These are phyloP conservation scores for Scleroderma citrinum DNA, from an alignment of 768 basidiomycete genomes.

Conservation along the genomic window DNA sequence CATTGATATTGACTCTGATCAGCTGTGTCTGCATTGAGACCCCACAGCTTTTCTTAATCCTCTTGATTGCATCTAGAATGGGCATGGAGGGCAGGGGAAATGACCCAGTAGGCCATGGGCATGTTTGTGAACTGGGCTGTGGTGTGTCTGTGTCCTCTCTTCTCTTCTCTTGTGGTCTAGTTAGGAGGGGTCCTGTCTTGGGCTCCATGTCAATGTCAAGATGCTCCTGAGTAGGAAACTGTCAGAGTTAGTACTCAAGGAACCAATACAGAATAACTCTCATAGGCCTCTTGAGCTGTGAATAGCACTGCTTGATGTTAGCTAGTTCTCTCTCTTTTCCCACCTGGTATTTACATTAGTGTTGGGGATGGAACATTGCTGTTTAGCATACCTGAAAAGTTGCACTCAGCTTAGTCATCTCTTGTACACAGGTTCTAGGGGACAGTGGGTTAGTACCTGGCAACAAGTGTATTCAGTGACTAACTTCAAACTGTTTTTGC, in stretches of 20 bases:
- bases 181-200: too few species aligned
- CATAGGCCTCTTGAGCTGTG: neutral
- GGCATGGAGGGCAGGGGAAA: neutral
- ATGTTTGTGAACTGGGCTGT: neutral
- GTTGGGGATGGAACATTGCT: neutral
- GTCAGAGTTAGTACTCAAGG: neutral
- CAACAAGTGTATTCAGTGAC: neutral
- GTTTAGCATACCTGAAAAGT: neutral
- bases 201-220: neutral
- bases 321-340: conserved; percentile 6
- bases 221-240: neutral
- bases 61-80: conserved; percentile 2
- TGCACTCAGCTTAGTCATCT: neutral
- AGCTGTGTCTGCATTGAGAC: neutral
- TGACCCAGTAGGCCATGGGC: neutral
- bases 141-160: too few species aligned
- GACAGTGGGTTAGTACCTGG: neutral
- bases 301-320: conserved; percentile 6
- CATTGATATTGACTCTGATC: neutral
- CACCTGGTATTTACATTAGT: neutral
- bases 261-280: neutral
- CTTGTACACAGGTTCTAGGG: neutral
- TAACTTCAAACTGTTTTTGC: neutral
- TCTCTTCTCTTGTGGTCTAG: too few species aligned
- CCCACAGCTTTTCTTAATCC: conserved; percentile 1